These are phyloP conservation scores for Hymenoscyphus repandus DNA, from an alignment of 2,329 filamentous ascomycete genomes.

Conservation along the genomic window DNA sequence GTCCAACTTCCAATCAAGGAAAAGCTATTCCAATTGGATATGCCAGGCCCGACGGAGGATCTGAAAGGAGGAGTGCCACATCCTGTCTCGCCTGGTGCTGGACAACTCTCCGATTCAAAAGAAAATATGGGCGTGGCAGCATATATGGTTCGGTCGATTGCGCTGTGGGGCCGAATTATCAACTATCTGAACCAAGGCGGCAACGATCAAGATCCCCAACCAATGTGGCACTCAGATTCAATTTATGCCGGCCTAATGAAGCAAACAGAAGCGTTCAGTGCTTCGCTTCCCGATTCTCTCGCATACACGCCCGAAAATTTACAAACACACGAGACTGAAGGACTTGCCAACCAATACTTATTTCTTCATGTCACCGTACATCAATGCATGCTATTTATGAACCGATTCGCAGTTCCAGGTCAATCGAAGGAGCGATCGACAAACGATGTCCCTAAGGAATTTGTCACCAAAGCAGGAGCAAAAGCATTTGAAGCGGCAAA, in stretches of 20 bases:
- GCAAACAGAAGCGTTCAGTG: constrained; percentile 65
- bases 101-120: constrained; percentile 58
- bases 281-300: constrained; percentile 64
- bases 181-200: constrained; percentile 88
- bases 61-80: constrained; percentile 67
- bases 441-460: constrained; percentile 63
- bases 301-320: constrained; percentile 77
- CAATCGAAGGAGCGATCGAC: constrained; percentile 59
- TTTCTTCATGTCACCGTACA: constrained; percentile 88
- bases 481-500: constrained; percentile 80
- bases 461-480: constrained; percentile 68
- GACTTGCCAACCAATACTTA: constrained; percentile 84
- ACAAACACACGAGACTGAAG: constrained; percentile 75
- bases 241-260: constrained; percentile 65
- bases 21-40: constrained; percentile 83
- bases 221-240: constrained; percentile 81
- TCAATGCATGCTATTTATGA: constrained; percentile 85
- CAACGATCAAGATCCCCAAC: constrained; percentile 68
- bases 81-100: constrained; percentile 56
- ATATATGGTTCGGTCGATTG: constrained; percentile 79
- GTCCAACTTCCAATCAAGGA: constrained; percentile 91
- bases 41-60: constrained; percentile 80
- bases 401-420: constrained; percentile 68
- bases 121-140: constrained; percentile 93
- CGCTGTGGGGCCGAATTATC: constrained; percentile 85